These are phyloP conservation scores for Wallacemonas sp. DNA, from an alignment of 208 protist genomes.

Conservation along the genomic window DNA sequence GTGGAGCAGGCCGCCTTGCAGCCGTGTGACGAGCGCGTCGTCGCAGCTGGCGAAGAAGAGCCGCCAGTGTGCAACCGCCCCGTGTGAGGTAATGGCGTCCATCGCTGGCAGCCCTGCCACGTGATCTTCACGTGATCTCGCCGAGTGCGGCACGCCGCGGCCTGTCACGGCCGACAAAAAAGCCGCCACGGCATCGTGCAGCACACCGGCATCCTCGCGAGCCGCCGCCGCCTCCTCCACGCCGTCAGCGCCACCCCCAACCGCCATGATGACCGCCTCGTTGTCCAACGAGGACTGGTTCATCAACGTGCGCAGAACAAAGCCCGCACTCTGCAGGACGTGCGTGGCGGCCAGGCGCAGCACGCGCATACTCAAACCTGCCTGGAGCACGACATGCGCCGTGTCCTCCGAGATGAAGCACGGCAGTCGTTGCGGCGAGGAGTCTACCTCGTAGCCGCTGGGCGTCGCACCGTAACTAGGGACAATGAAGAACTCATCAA, in stretches of 20 bases:
- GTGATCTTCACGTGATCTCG: neutral
- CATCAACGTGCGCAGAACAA: neutral
- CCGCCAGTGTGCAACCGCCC: slow-evolving; percentile 49
- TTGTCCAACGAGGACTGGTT: neutral
- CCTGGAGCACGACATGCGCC: slow-evolving; percentile 53
- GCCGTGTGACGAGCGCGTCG: slow-evolving; percentile 40
- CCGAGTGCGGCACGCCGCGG: neutral
- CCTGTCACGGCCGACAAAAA: slow-evolving; percentile 1
- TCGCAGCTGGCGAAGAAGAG: slow-evolving; percentile 62
- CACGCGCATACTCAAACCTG: slow-evolving; percentile 69
- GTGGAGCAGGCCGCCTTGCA: slow-evolving; percentile 22
- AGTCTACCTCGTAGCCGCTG: slow-evolving; percentile 65
- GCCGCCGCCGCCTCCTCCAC: slow-evolving; percentile 14
- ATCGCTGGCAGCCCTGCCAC: slow-evolving; percentile 31
- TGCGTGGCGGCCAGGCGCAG: slow-evolving; percentile 64
- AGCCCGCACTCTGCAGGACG: slow-evolving; percentile 40
- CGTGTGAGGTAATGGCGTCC: slow-evolving; percentile 36
- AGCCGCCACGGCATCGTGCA: slow-evolving; percentile 22
- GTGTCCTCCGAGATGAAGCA: slow-evolving; percentile 60
- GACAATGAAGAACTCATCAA: slow-evolving; percentile 89
- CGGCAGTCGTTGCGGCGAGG: slow-evolving; percentile 63
- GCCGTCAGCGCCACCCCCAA: slow-evolving; percentile 7
- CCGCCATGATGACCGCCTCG: neutral
- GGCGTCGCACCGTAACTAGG: slow-evolving; percentile 55
- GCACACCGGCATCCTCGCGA: slow-evolving; percentile 18